Conservation (phyloP, 2,329 filamentous ascomycete species). For the Blastomyces percursus region DNA sequence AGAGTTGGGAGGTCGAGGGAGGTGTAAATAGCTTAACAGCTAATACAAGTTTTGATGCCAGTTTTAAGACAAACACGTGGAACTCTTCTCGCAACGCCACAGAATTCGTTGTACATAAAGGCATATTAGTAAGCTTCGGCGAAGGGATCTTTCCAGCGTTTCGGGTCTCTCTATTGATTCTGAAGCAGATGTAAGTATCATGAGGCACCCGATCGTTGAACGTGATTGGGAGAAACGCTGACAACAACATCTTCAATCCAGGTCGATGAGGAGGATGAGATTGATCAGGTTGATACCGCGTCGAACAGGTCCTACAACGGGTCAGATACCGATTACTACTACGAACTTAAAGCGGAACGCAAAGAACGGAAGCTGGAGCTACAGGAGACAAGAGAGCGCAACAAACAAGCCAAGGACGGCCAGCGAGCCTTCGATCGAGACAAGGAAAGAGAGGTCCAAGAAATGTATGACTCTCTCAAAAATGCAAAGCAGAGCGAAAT, state of each 20-base stretch:
- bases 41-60: no score
- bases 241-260: background rate
- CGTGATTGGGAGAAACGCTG: background rate
- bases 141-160: constrained; percentile 8
- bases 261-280: no score
- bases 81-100: no score
- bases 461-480: background rate
- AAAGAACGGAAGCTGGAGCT: background rate
- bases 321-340: background rate
- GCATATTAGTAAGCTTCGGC: background rate
- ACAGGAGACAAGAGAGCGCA: no score
- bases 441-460: no score
- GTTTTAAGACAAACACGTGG: no score
- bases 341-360: background rate
- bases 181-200: constrained; percentile 4
- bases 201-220: background rate
- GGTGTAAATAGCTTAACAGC: no score
- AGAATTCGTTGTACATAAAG: no score
- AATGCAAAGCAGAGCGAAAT: background rate
- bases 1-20: no score
- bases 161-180: constrained; percentile 2
- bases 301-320: no score
- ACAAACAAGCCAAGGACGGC: no score
- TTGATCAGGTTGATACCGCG: no score
- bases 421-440: background rate